phyloP scores from a whole-genome alignment of 2,329 filamentous ascomycete genomes.

The Penicillium expansum region DNA sequence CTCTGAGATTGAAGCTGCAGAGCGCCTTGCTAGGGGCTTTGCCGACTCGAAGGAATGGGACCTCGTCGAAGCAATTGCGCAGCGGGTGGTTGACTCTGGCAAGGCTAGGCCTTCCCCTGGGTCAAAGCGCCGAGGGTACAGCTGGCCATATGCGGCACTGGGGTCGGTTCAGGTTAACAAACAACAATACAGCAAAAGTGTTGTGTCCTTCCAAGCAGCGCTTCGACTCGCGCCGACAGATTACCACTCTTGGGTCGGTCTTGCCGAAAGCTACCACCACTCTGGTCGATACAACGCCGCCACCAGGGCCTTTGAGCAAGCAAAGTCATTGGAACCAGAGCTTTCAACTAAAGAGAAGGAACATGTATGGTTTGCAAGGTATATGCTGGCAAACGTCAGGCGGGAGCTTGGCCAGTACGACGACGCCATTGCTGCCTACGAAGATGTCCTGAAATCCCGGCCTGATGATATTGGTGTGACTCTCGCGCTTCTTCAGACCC shows the following conservation, averaged over 20 bases:
- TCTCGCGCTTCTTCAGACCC: conserved; percentile 82
- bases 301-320: conserved; percentile 83
- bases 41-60: conserved; percentile 94
- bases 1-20: conserved; percentile 80
- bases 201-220: conserved; percentile 88
- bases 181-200: conserved; percentile 82
- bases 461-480: conserved; percentile 79
- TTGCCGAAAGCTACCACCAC: conserved; percentile 96
- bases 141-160: conserved; percentile 92
- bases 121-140: conserved; percentile 87
- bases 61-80: conserved; percentile 86
- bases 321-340: conserved; percentile 68
- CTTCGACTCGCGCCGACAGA: conserved; percentile 78
- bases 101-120: conserved; percentile 86
- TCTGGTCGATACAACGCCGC: conserved; percentile 93
- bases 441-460: conserved; percentile 65
- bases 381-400: conserved; percentile 94
- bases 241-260: conserved; percentile 92
- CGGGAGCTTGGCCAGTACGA: conserved; percentile 89
- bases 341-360: conserved; percentile 55
- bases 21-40: conserved; percentile 80
- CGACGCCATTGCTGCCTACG: conserved; percentile 74
- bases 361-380: conserved; percentile 91
- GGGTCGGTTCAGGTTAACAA: conserved; percentile 94
- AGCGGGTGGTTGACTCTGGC: conserved; percentile 90